These are phyloP conservation scores for Boletus holoroseus DNA, from an alignment of 1,284 basidiomycete species.

Conservation along the genomic window DNA sequence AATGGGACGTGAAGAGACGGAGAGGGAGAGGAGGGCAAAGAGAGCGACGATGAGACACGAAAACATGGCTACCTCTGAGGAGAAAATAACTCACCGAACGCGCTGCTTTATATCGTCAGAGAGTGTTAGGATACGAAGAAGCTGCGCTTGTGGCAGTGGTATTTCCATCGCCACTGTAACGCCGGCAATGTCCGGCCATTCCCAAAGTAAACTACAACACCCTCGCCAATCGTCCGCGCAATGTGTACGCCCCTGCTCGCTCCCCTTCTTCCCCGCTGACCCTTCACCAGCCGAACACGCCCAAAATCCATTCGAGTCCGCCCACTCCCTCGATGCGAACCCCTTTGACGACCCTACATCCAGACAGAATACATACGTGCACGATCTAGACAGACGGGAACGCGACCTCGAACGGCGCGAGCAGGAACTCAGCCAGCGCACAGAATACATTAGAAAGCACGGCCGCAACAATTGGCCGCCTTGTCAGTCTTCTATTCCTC, in stretches of 20 bases:
- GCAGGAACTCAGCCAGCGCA: conserved; percentile 58
- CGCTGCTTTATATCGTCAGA: background rate
- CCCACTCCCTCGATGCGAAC: conserved; percentile 76
- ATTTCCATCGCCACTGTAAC: background rate
- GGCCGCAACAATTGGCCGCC: conserved; percentile 89
- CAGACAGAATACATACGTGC: conserved; percentile 40
- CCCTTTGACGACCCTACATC: conserved; percentile 74
- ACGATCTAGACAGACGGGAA: conserved; percentile 69
- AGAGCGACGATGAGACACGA: conserved; percentile 42
- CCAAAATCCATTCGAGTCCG: conserved; percentile 77
- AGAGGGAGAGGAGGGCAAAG: conserved; percentile 45
- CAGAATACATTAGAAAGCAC: conserved; percentile 70
- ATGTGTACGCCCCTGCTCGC: conserved; percentile 22
- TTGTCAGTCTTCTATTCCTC: conserved; percentile 45
- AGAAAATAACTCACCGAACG: background rate
- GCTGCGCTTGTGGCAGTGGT: conserved; percentile 3
- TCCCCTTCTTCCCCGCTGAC: background rate
- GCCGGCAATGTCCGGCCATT: conserved; percentile 13
- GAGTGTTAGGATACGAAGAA: background rate
- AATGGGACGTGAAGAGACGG: conserved; percentile 41
- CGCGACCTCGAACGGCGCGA: conserved; percentile 76
- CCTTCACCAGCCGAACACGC: conserved; percentile 37
- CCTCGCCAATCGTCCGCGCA: background rate
- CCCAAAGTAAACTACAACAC: conserved; percentile 5
- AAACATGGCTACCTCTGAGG: conserved; percentile 35